A percentile compares a stretch with the other conserved stretches of the same genome.
Evolutionary conservation across 371 early-diverging fungal genomes (phyloP).

Genomic region (Batkoa obscura): DNA sequence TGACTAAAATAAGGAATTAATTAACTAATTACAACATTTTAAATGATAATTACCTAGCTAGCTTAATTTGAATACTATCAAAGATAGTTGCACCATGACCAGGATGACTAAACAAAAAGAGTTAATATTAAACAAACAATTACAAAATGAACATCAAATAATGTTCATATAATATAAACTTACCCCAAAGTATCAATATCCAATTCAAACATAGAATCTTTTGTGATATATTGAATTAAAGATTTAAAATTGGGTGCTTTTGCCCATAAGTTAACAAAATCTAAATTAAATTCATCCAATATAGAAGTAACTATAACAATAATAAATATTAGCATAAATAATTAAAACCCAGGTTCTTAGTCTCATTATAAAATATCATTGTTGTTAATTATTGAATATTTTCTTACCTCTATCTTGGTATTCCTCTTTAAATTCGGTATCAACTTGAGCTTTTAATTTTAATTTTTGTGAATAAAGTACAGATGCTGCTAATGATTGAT

Average conservation of each 20-base stretch:
- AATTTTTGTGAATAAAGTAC: not conserved
- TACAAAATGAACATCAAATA: not conserved
- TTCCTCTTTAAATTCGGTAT: not conserved
- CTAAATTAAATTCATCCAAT: constrained; percentile 3
- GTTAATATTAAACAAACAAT: not conserved
- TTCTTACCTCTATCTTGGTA: not conserved
- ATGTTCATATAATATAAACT: not conserved
- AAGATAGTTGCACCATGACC: constrained; percentile 4
- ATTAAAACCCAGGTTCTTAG: not conserved
- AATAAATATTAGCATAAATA: not conserved
- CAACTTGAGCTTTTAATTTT: not conserved
- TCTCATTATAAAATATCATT: no score
- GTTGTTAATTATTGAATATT: not conserved
- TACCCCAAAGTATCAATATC: not conserved
- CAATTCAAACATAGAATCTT: not conserved
- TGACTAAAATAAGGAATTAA: not conserved
- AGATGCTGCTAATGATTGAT: not conserved
- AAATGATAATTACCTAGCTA: not conserved
- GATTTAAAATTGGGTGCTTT: not conserved
- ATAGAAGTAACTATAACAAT: not conserved
- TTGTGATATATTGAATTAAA: not conserved
- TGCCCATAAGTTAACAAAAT: not conserved
- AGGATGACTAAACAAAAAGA: not conserved
- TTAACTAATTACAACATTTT: not conserved
- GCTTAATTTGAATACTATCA: not conserved